Evolutionary conservation across 805 yeast genomes (phyloP), one percentile per base, ranked within the genome.

Genomic region (Sungouiozyma ichnusensis): DNA sequence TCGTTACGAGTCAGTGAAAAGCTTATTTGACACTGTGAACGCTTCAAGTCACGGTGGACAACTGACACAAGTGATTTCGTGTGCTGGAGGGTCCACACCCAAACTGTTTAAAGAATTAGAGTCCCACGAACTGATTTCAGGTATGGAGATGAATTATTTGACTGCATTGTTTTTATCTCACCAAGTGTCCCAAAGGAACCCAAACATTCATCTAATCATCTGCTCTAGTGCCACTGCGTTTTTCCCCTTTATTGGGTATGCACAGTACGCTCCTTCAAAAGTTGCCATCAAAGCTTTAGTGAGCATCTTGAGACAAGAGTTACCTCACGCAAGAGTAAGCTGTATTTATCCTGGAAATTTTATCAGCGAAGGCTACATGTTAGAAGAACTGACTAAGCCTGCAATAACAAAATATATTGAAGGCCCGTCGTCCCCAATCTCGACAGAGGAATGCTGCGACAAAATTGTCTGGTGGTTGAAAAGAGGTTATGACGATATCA

Each of bases 281-380:
- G 81, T 85, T 0, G 95, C 96, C 0, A 59, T 90, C 14, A 72
- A 84, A 53, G 67, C 94, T 0, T 65, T 92, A 13, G 79, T 87
- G 0, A 83, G 82, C 38, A 68, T 82, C 4, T 63, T 92, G 41
- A 76, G 96, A 47, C 96, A 88, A 51, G 99, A 92, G 58, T 80
- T 82, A 4, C 79, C 77, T 53, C 77, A 81, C 48, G 41, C 41
- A 17, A 64, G 81, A 20, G 83, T 92, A 0, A 73, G 81, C 4
- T 77, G 85, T 45, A 77, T 86, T 0, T 80, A 77, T 53, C 95
- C 97, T 0, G 98, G 98, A 0, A 87, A 86, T 57, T 87, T 90
- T 62, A 74, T 70, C 38, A 80, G 94, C 48, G 97, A 88, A 60
- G 99, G 98, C 0, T 92, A 62, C 55, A 73, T 65, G 3, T 77